These are phyloP conservation scores for Pisolithus thermaeus DNA, from an alignment of 1,284 basidiomycete genomes.

Conservation along the genomic window DNA sequence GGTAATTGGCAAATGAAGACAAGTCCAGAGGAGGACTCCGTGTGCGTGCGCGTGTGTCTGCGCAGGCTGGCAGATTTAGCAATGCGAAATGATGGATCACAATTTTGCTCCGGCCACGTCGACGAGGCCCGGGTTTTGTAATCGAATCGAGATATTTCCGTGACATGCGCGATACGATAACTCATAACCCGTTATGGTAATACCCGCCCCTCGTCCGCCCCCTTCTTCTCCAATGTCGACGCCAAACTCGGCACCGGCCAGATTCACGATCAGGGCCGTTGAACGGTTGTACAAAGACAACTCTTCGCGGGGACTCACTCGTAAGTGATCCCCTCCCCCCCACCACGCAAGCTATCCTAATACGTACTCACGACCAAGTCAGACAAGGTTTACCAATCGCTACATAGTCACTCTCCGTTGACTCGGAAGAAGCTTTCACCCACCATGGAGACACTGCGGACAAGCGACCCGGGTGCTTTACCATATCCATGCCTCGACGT, in stretches of 20 bases:
- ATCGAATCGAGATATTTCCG: constrained; percentile 11
- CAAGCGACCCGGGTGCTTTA: constrained; percentile 3
- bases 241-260: constrained; percentile 1
- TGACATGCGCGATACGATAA: constrained; percentile 17
- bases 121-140: constrained; percentile 23
- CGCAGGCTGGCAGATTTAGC: constrained; percentile 24
- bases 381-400: constrained; percentile 17
- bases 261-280: constrained; percentile 1
- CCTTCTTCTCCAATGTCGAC: not conserved
- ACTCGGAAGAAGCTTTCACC: constrained; percentile 15
- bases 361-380: constrained; percentile 6
- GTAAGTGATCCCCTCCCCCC: not conserved
- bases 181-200: not conserved
- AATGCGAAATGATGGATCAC: constrained; percentile 15
- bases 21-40: no score
- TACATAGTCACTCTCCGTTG: constrained; percentile 8
- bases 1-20: constrained; percentile 21
- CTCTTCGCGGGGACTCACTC: not conserved
- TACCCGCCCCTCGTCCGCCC: not conserved
- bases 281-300: not conserved
- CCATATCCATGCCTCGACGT: not conserved
- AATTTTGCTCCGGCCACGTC: constrained; percentile 25
- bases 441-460: constrained; percentile 11
- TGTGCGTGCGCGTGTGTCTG: constrained; percentile 14
- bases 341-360: not conserved